Evolutionary conservation across 2,329 filamentous ascomycete genomes (phyloP).

Genomic region (Monosporascus sp.): DNA sequence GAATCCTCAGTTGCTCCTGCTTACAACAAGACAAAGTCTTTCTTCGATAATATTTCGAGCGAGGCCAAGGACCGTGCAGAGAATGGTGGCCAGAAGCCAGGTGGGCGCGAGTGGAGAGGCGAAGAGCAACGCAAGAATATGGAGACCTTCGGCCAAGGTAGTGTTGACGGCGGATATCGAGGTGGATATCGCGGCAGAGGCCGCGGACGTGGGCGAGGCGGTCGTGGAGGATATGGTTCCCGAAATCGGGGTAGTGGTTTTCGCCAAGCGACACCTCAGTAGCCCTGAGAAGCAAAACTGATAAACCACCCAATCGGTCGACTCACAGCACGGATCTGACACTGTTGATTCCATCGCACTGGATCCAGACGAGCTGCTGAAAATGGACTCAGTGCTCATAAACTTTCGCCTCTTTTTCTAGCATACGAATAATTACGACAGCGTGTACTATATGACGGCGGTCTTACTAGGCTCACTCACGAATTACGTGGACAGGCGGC

Average conservation of each 20-base stretch:
- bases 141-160: conserved; percentile 95
- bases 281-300: conserved; percentile 1
- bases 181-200: conserved; percentile 75
- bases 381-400: neutral
- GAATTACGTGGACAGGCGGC: neutral
- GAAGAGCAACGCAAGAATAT: conserved; percentile 95
- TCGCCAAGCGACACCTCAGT: conserved; percentile 16
- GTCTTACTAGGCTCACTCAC: neutral
- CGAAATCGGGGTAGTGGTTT: conserved; percentile 28
- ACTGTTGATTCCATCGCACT: neutral
- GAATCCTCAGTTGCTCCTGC: conserved; percentile 37
- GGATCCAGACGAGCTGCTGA: no score
- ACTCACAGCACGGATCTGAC: neutral
- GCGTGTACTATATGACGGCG: neutral
- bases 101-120: conserved; percentile 80
- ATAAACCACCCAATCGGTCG: no score
- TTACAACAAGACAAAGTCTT: conserved; percentile 86
- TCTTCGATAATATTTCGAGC: conserved; percentile 98
- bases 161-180: conserved; percentile 75
- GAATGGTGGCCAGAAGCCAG: conserved; percentile 59
- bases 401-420: neutral
- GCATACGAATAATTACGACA: neutral
- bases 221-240: conserved; percentile 34
- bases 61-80: conserved; percentile 86
- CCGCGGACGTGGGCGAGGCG: conserved; percentile 61